A percentile compares a stretch with the other conserved stretches of the same genome.
Evolutionary conservation across 495 filamentous ascomycete species (phyloP).

Genomic region (Poronia punctata): DNA sequence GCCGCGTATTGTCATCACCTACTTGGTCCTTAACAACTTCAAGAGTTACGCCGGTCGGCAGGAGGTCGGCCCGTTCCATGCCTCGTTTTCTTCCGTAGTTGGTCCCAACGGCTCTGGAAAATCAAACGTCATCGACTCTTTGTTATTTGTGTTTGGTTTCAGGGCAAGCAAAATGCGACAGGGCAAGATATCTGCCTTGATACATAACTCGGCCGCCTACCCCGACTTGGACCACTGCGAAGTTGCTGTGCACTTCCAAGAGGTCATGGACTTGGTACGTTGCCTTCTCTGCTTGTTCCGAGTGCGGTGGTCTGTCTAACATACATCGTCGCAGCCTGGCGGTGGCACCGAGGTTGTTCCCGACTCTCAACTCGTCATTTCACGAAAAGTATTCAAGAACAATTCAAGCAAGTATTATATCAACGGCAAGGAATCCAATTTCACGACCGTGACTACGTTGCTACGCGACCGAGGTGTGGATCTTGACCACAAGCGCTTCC

Average conservation of each 20-base stretch:
- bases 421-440: conserved; percentile 79
- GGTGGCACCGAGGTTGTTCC: conserved; percentile 69
- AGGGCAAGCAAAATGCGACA: conserved; percentile 98
- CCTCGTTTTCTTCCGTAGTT: conserved; percentile 97
- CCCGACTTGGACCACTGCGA: conserved; percentile 86
- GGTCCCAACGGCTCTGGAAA: conserved; percentile 97
- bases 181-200: conserved; percentile 94
- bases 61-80: conserved; percentile 92
- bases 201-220: conserved; percentile 86
- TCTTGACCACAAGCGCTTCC: conserved; percentile 94
- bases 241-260: conserved; percentile 90
- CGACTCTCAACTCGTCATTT: conserved; percentile 77
- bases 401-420: conserved; percentile 98
- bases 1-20: conserved; percentile 81
- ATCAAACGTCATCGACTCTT: conserved; percentile 96
- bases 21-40: conserved; percentile 87
- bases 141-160: conserved; percentile 97
- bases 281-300: neutral
- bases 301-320: neutral
- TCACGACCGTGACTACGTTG: conserved; percentile 82
- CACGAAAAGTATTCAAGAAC: conserved; percentile 92
- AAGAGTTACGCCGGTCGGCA: conserved; percentile 96
- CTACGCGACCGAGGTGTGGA: conserved; percentile 85
- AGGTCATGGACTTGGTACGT: conserved; percentile 72
- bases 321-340: conserved; percentile 42